Conservation (phyloP, 1,284 basidiomycete genomes). For the Peniophora sp. region DNA sequence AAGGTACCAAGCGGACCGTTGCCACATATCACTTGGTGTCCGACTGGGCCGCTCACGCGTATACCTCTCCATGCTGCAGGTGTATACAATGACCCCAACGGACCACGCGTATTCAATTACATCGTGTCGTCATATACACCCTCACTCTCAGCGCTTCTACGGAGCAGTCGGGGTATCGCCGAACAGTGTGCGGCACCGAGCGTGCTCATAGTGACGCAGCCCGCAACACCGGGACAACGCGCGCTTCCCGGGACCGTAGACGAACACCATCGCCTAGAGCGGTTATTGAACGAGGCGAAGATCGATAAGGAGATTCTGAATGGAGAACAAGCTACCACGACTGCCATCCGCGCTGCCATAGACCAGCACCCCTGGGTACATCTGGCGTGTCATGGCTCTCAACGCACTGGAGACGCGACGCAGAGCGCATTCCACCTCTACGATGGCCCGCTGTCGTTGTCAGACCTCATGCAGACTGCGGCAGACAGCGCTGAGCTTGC, state of each 20-base stretch:
- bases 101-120: too few relatives aligned
- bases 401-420: background rate
- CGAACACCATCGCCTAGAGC: background rate
- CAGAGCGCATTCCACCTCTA: conserved; percentile 2
- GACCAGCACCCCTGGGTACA: background rate
- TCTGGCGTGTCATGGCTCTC: background rate
- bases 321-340: conserved; percentile 7
- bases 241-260: background rate
- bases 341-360: background rate
- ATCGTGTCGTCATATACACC: too few relatives aligned
- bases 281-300: background rate
- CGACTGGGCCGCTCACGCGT: too few relatives aligned
- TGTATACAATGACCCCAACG: too few relatives aligned
- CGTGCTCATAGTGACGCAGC: background rate
- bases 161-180: background rate
- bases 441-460: background rate
- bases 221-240: background rate
- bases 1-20: background rate
- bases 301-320: conserved; percentile 2
- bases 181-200: background rate
- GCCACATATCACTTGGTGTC: too few relatives aligned
- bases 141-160: background rate
- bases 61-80: too few relatives aligned
- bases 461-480: conserved; percentile 2
- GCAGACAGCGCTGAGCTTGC: too few relatives aligned